Evolutionary conservation across 78 protist species (phyloP), one percentile per base, ranked within the genome.

Genomic region (Polysphondylium violaceum): DNA sequence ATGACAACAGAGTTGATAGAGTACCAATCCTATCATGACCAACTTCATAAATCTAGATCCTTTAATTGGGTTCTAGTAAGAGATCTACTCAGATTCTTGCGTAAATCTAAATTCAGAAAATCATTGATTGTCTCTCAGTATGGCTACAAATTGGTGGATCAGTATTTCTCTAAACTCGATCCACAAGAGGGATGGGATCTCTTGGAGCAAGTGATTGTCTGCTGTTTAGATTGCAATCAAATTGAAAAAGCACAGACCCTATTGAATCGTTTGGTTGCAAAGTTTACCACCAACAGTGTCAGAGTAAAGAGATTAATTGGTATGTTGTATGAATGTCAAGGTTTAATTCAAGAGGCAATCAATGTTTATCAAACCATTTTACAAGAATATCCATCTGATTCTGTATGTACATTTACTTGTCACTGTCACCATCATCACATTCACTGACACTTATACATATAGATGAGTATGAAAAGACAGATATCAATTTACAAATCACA

Each of bases 311-410:
- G 89, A 68, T 21, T 81, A 8, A 31, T 40, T 40, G 89, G 72
- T 7, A 65, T 81, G 75, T 9, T 41, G 1, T 17, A 38, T 25
- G 89, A 81, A 41, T 68, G 53, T 27, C 36, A 36, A 7, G 9
- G 27, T 50, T 27, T 27, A 11, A 44, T 41, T 12, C 1, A 16
- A n/a, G 33, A 64, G 29, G 89, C 89, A 4, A 43, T 65, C 14
- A 55, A 67, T 11, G 68, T 68, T 27, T 81, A 65, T 40, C 19
- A 21, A 17, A 12, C 35, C n/a, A 68, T 81, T 40, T 55, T 81
- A 36, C 65, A 81, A 19, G 68, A 81, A 31, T 81, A 81, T 55
- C 89, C 89, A n/a, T 63, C 89, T 38, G 89, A 81, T 81, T 17
- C 44, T 9, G 67, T 81, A 53, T 56, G 25, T 23, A 35, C 21